Evolutionary conservation across 116 monocot species (phyloP).

Genomic region (Trichopus zeylanicus): DNA sequence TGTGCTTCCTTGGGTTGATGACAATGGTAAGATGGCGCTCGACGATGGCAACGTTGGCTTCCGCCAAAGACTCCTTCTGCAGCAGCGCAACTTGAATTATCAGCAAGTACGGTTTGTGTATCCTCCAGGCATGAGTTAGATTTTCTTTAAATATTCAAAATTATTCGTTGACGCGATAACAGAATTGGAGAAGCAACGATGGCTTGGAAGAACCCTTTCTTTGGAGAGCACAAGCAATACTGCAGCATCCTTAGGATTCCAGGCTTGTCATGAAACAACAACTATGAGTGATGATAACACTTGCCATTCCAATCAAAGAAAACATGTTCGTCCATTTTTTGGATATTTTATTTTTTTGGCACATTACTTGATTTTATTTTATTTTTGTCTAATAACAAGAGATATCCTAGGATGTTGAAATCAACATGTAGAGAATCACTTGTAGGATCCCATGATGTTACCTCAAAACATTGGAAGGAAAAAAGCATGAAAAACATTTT

Average conservation of each 20-base stretch:
- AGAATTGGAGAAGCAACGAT: slow-evolving; percentile 8
- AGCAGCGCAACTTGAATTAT: background rate
- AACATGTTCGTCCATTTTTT: too few species aligned
- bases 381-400: too few species aligned
- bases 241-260: slow-evolving; percentile 82
- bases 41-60: background rate
- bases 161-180: background rate
- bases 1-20: slow-evolving; percentile 15
- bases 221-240: slow-evolving; percentile 9
- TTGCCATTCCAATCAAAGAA: too few species aligned
- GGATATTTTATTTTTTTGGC: too few species aligned
- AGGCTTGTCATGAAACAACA: background rate
- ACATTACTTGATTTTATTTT: too few species aligned
- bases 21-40: slow-evolving; percentile 21
- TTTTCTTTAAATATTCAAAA: background rate
- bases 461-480: too few species aligned
- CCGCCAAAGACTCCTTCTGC: too few species aligned
- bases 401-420: too few species aligned
- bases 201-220: slow-evolving; percentile 13
- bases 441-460: too few species aligned
- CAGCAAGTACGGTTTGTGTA: background rate
- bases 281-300: too few species aligned
- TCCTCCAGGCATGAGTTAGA: background rate
- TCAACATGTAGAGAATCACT: too few species aligned
- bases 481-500: too few species aligned